phyloP scores from a whole-genome alignment of 2,329 filamentous ascomycete genomes.

The Bipolaris cookei region DNA sequence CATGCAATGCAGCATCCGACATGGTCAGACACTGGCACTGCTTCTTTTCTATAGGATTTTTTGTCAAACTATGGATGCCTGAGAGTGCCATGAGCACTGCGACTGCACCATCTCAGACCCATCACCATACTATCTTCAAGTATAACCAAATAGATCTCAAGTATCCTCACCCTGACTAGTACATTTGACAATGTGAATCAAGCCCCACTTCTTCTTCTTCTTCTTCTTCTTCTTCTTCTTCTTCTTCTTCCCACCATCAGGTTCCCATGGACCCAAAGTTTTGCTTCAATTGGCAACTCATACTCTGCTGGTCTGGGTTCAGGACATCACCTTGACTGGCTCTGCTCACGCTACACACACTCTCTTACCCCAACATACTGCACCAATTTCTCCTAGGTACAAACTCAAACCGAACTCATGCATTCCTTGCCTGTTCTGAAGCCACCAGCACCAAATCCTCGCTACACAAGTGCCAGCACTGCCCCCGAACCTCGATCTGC shows the following conservation, averaged over 20 bases:
- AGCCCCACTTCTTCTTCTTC: background rate
- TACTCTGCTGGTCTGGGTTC: conserved; percentile 42
- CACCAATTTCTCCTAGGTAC: conserved; percentile 23
- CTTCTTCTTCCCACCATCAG: background rate
- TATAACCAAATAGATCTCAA: conserved; percentile 7
- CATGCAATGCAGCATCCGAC: background rate
- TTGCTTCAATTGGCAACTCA: conserved; percentile 42
- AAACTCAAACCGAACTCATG: conserved; percentile 24
- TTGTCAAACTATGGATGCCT: background rate
- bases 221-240: background rate
- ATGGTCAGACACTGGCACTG: background rate
- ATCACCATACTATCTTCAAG: conserved; percentile 6
- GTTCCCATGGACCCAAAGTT: conserved; percentile 32
- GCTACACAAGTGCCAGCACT: conserved; percentile 33
- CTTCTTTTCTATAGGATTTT: background rate
- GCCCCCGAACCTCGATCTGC: conserved; percentile 27
- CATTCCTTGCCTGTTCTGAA: conserved; percentile 42
- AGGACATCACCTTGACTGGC: conserved; percentile 34
- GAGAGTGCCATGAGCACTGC: background rate
- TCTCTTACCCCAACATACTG: conserved; percentile 39
- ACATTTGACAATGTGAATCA: background rate
- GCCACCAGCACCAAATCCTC: conserved; percentile 33
- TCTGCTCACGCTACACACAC: conserved; percentile 36
- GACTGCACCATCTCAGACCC: conserved; percentile 8
- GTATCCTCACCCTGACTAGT: background rate